phyloP scores from a whole-genome alignment of 805 yeast species.

The Dipodascus albidus region DNA sequence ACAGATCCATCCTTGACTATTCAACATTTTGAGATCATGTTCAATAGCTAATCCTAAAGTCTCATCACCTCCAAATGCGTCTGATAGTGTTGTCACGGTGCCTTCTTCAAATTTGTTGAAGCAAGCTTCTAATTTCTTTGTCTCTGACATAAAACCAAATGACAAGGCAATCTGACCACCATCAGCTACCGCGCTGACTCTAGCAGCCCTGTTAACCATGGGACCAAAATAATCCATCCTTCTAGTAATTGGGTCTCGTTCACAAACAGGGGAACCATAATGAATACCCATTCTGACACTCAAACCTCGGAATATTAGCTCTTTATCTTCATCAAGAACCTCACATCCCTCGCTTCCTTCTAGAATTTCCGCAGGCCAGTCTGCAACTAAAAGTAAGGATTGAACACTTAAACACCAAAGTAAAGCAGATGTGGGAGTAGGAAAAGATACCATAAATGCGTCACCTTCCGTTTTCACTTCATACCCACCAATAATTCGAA shows the following conservation, averaged over 20 bases:
- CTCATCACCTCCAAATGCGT: conserved; percentile 34
- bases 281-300: conserved; percentile 97
- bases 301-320: conserved; percentile 68
- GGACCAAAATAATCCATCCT: conserved; percentile 99
- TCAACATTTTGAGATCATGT: conserved; percentile 50
- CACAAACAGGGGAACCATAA: conserved; percentile 97
- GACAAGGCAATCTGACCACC: conserved; percentile 96
- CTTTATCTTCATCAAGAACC: conserved; percentile 49
- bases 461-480: conserved; percentile 99
- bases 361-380: conserved; percentile 92
- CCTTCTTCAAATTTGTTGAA: conserved; percentile 20
- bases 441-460: conserved; percentile 96
- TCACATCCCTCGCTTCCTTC: conserved; percentile 77
- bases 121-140: conserved; percentile 31
- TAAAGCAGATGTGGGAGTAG: conserved; percentile 80
- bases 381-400: conserved; percentile 66
- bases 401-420: conserved; percentile 95
- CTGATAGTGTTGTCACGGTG: conserved; percentile 21
- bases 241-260: conserved; percentile 84
- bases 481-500: conserved; percentile 90
- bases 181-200: conserved; percentile 90
- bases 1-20: conserved; percentile 56
- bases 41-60: conserved; percentile 46
- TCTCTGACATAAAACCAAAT: conserved; percentile 66
- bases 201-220: conserved; percentile 89